Base-by-base conservation (phyloP, 129 eudicot genomes). In the Flaveria bidentis region DNA sequence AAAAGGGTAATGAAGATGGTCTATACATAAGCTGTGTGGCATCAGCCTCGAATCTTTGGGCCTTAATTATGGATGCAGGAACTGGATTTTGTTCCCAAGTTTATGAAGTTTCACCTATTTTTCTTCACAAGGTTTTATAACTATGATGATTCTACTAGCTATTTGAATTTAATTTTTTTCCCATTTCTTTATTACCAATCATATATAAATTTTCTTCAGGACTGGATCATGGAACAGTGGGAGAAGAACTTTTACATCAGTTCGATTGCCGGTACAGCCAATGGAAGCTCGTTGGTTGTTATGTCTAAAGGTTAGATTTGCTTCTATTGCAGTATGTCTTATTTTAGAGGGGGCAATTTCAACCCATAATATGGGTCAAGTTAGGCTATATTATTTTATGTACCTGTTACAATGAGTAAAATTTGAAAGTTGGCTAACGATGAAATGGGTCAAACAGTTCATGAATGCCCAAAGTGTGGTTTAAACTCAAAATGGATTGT, bases 151-250 rank as follows among this genome's bases (percentile, higher is more conserved):
- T 61, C 49, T 46, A 64, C 47, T n/a, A 42, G 56, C 33, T 50
- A 4, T 9, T 78, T 46, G 41, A 9, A 15, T 49, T 22, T 11
- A 9, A 12, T 33, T 28, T 30, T 22, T 67, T 47, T 15, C 46
- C 46, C 22, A 25, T 67, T 61, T 51, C 25, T 63, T 28, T n/a
- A 67, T 46, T 26, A 39, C 18, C 18, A n/a, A 13, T 10, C 22
- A 8, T 60, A 18, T 74, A 18, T 57, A 49, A 47, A 47, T 47
- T 77, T 55, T 66, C n/a, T 47, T 68, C 78, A 93, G 98, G 98
- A 93, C 69, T 93, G 98, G 98, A 93, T 93, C 75, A 93, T 93
- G 98, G 98, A 93, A 77, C 98, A 93, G 51, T 93, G 98, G 98
- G 98, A 93, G 84, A 93, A 90, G 89, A 93, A 93, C 75, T 93